Percentiles rank a stretch among this genome's conserved stretches.
phyloP scores from a whole-genome alignment of 192 early-diverging fungal species.

The Gryganskiella cystojenkinii region DNA sequence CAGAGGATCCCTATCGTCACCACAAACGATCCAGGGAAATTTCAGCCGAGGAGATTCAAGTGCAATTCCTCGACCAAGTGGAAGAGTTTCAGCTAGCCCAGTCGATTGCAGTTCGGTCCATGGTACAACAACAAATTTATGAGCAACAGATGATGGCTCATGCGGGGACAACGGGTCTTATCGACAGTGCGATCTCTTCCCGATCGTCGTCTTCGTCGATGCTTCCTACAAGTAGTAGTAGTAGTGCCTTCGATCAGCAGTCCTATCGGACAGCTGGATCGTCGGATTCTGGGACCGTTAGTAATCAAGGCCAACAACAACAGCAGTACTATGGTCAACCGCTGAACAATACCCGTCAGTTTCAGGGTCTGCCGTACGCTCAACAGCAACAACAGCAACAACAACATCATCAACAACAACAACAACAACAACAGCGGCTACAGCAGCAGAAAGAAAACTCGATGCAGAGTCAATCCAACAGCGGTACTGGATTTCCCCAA shows the following conservation, averaged over 20 bases:
- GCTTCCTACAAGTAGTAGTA: too few species aligned
- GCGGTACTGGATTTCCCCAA: too few species aligned
- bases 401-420: slow-evolving; percentile 15
- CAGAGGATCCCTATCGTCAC: too few species aligned
- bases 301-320: slow-evolving; percentile 4
- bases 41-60: slow-evolving; percentile 32
- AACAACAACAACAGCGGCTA: neutral
- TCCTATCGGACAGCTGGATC: too few species aligned
- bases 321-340: slow-evolving; percentile 12
- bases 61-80: slow-evolving; percentile 40
- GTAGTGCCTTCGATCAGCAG: too few species aligned
- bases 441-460: neutral
- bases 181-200: neutral
- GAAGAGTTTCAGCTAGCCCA: slow-evolving; percentile 45
- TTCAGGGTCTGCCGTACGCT: neutral
- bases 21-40: slow-evolving; percentile 29
- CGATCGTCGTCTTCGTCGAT: neutral
- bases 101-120: slow-evolving; percentile 32
- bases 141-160: slow-evolving; percentile 1
- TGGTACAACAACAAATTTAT: slow-evolving; percentile 29
- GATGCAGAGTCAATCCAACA: neutral
- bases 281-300: neutral
- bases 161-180: neutral
- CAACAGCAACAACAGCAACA: neutral
- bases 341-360: neutral